Base-by-base conservation (phyloP, 2,329 filamentous ascomycete species). In the Aureobasidium namibiae region DNA sequence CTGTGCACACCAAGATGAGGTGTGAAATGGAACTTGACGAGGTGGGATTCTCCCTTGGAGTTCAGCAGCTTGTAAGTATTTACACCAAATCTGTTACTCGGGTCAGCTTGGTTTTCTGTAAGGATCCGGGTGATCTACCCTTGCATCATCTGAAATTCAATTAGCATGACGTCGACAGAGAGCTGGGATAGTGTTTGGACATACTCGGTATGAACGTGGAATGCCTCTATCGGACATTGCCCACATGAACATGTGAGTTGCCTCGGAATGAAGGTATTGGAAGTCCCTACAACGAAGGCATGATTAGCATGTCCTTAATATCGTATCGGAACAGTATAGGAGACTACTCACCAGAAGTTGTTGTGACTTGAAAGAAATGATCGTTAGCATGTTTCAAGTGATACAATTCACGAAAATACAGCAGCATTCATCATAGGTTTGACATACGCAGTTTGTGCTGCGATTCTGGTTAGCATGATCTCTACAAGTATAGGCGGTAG, bases 231-330 rank as follows among this genome's bases (percentile, higher is more conserved):
- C 89, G 9, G 83, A 87, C 85, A 90, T 89, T 31, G 84, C 76
- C 88, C 88, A 92, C 78, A 89, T 83, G 65, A 82, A 87, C 86
- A 90, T 90, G 70, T 91, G 87, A 0, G 87, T 89, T 0, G 86
- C 81, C 69, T 92, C 87, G 0, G 82, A 54, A 13, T 90, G 84
- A 62, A 86, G 72, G 63, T 76, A 85, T 41, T 82, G 77, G 65
- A 90, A 90, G 67, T 91, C 87, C 87, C 34, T 14, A 16, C 11
- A 36, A 13, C 14, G 11, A 14, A 16, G 16, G 14, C 14, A 11
- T 16, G 11, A 4, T 13, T 36, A 36, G 14, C 34, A 36, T 16
- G 14, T 13, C 14, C 14, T 4, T 11, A 4, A 36, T 4, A 11
- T 4, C 3, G 4, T 3, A 8, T 36, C 14, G 34, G 7, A 16